Conservation (phyloP, 345 rosid species). For the Camelina neglecta region DNA sequence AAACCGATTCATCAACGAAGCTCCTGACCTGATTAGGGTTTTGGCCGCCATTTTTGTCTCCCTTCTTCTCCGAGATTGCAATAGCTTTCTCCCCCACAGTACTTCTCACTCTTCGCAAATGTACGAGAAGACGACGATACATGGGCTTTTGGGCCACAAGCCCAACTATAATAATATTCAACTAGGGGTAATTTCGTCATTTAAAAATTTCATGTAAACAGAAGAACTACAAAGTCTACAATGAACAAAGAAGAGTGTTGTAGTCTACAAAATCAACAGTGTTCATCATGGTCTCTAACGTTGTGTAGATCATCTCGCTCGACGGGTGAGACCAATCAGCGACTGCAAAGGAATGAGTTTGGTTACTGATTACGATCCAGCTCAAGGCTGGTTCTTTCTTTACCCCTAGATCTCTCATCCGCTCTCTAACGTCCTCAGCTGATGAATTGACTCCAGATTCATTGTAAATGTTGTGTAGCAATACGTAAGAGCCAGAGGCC, state of each 20-base stretch:
- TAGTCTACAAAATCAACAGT: slow-evolving; percentile 31
- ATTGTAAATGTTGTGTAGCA: slow-evolving; percentile 50
- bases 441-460: slow-evolving; percentile 47
- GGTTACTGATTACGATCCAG: slow-evolving; percentile 49
- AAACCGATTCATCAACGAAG: slow-evolving; percentile 63
- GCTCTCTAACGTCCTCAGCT: slow-evolving; percentile 46
- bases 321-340: slow-evolving; percentile 47
- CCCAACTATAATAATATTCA: background rate
- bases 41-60: slow-evolving; percentile 65
- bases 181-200: background rate
- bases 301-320: slow-evolving; percentile 38
- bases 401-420: slow-evolving; percentile 50
- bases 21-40: slow-evolving; percentile 69
- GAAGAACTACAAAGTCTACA: slow-evolving; percentile 15
- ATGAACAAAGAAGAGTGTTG: slow-evolving; percentile 17
- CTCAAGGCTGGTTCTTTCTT: slow-evolving; percentile 65
- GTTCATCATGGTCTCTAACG: slow-evolving; percentile 44
- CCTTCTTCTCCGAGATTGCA: slow-evolving; percentile 28
- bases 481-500: slow-evolving; percentile 55
- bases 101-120: background rate
- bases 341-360: slow-evolving; percentile 42
- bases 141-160: slow-evolving; percentile 39
- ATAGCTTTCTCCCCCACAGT: background rate
- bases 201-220: slow-evolving; percentile 2
- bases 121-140: background rate